These are phyloP conservation scores for Phytophthora cactorum DNA, from an alignment of 352 stramenopile species.

Conservation along the genomic window DNA sequence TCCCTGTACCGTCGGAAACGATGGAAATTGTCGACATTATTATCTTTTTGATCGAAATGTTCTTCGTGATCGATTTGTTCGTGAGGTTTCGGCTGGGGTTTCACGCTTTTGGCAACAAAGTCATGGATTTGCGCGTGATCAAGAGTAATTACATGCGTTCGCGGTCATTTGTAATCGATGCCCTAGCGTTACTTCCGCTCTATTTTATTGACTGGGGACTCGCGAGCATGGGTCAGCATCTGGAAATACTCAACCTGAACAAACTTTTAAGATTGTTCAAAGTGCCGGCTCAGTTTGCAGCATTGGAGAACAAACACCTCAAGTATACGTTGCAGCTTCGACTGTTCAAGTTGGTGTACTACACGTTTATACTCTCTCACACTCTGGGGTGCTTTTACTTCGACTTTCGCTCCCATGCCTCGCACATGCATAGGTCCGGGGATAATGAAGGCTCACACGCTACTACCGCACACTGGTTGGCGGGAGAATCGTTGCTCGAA, in stretches of 20 bases:
- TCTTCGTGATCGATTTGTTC: slow-evolving; percentile 66
- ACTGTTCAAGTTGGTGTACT: slow-evolving; percentile 80
- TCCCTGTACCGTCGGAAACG: slow-evolving; percentile 16
- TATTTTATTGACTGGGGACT: slow-evolving; percentile 57
- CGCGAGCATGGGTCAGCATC: slow-evolving; percentile 7
- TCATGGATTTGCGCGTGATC: slow-evolving; percentile 56
- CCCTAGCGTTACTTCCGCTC: slow-evolving; percentile 54
- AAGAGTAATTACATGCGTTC: slow-evolving; percentile 56
- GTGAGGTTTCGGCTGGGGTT: slow-evolving; percentile 59
- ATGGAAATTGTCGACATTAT: slow-evolving; percentile 30
- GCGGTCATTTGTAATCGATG: slow-evolving; percentile 50
- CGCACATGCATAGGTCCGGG: slow-evolving; percentile 17
- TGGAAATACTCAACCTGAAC: slow-evolving; percentile 71
- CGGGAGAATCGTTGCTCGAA: slow-evolving; percentile 37
- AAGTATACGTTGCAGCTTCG: slow-evolving; percentile 68
- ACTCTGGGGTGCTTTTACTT: slow-evolving; percentile 70
- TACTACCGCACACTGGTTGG: slow-evolving; percentile 40
- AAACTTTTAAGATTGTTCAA: slow-evolving; percentile 68
- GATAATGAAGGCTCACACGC: slow-evolving; percentile 10
- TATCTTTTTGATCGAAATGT: slow-evolving; percentile 46
- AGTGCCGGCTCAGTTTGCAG: slow-evolving; percentile 55
- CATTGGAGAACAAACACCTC: slow-evolving; percentile 67
- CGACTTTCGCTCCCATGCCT: slow-evolving; percentile 45
- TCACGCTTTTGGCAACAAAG: slow-evolving; percentile 76
- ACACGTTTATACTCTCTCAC: slow-evolving; percentile 69